phyloP scores from a whole-genome alignment of 345 rosid genomes.

The Bruguiera parviflora region DNA sequence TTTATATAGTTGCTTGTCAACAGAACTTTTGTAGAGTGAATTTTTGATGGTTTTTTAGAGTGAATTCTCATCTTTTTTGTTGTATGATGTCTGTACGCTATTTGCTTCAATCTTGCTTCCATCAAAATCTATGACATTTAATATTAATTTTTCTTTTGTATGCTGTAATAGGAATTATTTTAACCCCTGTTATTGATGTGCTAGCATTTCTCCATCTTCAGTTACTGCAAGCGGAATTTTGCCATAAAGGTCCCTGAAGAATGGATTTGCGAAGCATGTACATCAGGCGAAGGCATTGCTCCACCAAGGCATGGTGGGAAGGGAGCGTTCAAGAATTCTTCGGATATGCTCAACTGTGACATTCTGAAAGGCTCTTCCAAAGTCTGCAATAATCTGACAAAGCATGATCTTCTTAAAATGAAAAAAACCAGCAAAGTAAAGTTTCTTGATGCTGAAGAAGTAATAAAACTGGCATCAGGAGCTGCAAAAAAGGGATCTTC shows the following conservation, averaged over 20 bases:
- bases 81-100: not conserved
- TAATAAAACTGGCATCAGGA: conserved; percentile 27
- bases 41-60: not conserved
- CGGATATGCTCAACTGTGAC: conserved; percentile 8
- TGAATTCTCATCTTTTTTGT: not conserved
- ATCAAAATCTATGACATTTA: not conserved
- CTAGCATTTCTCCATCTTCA: conserved; percentile 10
- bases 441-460: conserved; percentile 45
- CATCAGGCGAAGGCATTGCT: conserved; percentile 6
- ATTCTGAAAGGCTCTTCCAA: conserved; percentile 9
- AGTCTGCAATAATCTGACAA: conserved; percentile 16
- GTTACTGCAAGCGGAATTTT: conserved; percentile 43
- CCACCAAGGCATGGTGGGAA: conserved; percentile 18
- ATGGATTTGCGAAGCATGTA: conserved; percentile 47
- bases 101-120: not conserved
- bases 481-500: conserved; percentile 7
- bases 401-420: conserved; percentile 29
- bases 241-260: conserved; percentile 1
- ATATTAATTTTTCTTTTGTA: not conserved
- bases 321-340: conserved; percentile 8
- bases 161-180: not conserved
- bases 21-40: not conserved
- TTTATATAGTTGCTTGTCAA: not conserved
- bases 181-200: conserved; percentile 13
- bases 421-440: conserved; percentile 40